Evolutionary conservation across 2,329 filamentous ascomycete genomes (phyloP).

Genomic region (Cercospora zeae-maydis): DNA sequence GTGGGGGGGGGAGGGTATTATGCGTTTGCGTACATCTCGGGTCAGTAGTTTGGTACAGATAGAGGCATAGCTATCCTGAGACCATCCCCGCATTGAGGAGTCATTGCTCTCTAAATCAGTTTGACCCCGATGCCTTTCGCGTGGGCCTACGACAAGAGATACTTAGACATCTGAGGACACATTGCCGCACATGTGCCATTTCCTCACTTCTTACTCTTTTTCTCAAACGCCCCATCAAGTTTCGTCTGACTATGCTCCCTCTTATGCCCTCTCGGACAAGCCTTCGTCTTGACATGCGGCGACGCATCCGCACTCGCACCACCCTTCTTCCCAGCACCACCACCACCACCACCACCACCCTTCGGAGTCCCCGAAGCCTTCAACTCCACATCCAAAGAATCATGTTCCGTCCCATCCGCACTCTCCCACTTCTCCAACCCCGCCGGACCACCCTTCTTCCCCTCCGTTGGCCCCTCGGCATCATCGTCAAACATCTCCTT

Average conservation of each 20-base stretch:
- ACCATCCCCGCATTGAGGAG: not conserved
- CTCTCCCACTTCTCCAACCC: slow-evolving; percentile 34
- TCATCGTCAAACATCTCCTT: slow-evolving; percentile 47
- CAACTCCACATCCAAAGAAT: slow-evolving; percentile 16
- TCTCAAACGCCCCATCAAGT: slow-evolving; percentile 33
- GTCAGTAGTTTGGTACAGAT: not conserved
- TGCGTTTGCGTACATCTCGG: not conserved
- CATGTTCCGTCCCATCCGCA: slow-evolving; percentile 29
- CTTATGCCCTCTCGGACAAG: slow-evolving; percentile 29
- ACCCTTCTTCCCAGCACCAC: not conserved
- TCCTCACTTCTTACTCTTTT: slow-evolving; percentile 23
- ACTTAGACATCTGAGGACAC: not conserved
- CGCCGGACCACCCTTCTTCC: slow-evolving; percentile 39
- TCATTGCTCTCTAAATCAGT: not conserved
- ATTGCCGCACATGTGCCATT: not conserved
- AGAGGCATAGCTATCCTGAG: not conserved
- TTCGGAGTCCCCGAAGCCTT: slow-evolving; percentile 17
- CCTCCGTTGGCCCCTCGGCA: slow-evolving; percentile 46
- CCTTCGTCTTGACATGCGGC: slow-evolving; percentile 10
- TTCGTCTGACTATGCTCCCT: slow-evolving; percentile 35
- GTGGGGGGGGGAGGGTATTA: not conserved
- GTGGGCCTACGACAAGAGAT: not conserved
- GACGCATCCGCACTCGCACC: not conserved
- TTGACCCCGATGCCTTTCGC: not conserved
- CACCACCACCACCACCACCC: not conserved